Evolutionary conservation across 768 basidiomycete genomes (phyloP), one percentile per base, ranked within the genome.

Genomic region (Tricholoma matsutake): DNA sequence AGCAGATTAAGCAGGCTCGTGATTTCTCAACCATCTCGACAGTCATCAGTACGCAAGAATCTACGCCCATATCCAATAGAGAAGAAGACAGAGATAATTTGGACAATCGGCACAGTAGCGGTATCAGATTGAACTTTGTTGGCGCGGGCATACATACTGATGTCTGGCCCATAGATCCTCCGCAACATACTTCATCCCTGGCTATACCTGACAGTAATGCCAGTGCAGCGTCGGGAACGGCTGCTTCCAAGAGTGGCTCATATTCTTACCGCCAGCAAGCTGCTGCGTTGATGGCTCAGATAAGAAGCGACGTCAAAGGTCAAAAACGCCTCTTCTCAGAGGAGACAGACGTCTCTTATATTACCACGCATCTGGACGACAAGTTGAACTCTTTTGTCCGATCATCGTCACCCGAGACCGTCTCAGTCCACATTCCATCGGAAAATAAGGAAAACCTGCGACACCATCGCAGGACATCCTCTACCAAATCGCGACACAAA

Each of bases 251-350:
- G 60, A 59, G 68, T 41, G 74, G 66, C 52, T 73, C 77, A 2
- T 83, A 84, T 60, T 86, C 81, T 8, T 91, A 91, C 70, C 84
- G 92, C 43, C 79, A 85, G 65, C 86, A 92, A 65, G 94, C 91
- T 11, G 89, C 85, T 8, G 85, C 80, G 25, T 73, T 96, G 51
- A 94, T 96, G 90, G 89, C 88, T 25, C 90, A 92, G 64, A 93
- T 95, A 64, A 89, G 88, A 73, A 82, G 79, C 60, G 91, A 92
- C 66, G 85, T 92, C 81, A 86, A 84, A 67, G 83, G 86, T 4
- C 82, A 83, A 56, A 91, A 91, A 71, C 86, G 89, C 11, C 66
- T 91, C 1, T 88, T 89, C 68, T 88, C 89, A 1, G 81, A 79
- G 5, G 87, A 89, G 16, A 86, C 85, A 0, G 86, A 87, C 14